phyloP scores from a whole-genome alignment of 257 asterid genomes.

The Solanum megistacrolobum region DNA sequence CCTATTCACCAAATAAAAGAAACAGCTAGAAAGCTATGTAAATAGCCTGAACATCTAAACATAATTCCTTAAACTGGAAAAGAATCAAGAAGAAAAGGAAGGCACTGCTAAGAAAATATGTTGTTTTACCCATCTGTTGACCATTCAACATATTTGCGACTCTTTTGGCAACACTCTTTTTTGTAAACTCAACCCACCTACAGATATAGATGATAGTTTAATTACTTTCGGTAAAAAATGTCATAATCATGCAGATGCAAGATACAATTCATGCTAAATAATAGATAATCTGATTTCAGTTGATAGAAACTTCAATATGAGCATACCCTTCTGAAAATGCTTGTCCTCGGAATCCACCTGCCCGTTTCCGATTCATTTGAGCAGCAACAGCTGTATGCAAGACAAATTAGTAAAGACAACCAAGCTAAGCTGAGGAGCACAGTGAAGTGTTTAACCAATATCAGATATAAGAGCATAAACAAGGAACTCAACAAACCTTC shows the following conservation, averaged over 20 bases:
- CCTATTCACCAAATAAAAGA: too few species aligned
- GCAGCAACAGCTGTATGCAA: conserved; percentile 40
- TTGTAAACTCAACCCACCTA: conserved; percentile 88
- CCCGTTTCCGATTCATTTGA: conserved; percentile 46
- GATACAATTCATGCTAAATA: background rate
- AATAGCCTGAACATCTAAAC: background rate
- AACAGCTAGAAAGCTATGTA: background rate
- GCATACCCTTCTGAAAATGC: conserved; percentile 85
- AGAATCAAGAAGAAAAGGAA: background rate
- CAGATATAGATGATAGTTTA: conserved; percentile 1
- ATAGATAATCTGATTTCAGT: background rate
- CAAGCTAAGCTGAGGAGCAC: background rate
- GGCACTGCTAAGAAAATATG: background rate
- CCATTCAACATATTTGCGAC: conserved; percentile 65
- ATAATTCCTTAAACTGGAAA: background rate
- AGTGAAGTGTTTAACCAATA: background rate
- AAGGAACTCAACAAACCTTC: conserved; percentile 37
- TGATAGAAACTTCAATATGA: background rate
- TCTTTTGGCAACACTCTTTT: conserved; percentile 52
- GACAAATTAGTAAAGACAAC: background rate
- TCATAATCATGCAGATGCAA: background rate
- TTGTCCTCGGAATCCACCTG: conserved; percentile 74
- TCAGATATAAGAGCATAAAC: background rate
- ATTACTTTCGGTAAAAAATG: too few species aligned
- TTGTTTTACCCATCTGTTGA: conserved; percentile 53